Conservation (phyloP, 2,329 filamentous ascomycete species). For the Blumeria hordei region DNA sequence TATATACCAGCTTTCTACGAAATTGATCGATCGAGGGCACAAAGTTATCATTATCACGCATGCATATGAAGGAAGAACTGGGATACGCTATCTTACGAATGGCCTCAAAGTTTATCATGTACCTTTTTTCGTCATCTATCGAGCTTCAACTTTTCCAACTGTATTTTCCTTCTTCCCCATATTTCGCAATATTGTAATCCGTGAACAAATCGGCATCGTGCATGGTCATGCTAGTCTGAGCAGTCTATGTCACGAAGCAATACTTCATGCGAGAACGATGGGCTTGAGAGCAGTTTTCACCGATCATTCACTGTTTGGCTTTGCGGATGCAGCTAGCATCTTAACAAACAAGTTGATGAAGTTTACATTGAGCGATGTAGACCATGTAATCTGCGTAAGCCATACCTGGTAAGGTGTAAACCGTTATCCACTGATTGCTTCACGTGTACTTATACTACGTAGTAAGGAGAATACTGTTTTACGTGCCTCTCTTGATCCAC, state of each 20-base stretch:
- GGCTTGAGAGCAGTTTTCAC: slow-evolving; percentile 88
- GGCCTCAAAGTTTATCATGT: slow-evolving; percentile 96
- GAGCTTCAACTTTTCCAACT: slow-evolving; percentile 78
- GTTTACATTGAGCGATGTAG: slow-evolving; percentile 85
- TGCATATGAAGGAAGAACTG: slow-evolving; percentile 73
- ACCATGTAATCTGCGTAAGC: slow-evolving; percentile 95
- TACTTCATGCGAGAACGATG: slow-evolving; percentile 90
- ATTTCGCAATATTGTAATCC: slow-evolving; percentile 87
- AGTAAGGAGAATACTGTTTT: slow-evolving; percentile 97
- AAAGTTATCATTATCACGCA: slow-evolving; percentile 97
- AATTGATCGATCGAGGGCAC: slow-evolving; percentile 90
- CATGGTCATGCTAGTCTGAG: slow-evolving; percentile 92
- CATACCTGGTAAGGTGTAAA: slow-evolving; percentile 58
- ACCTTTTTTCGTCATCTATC: slow-evolving; percentile 87
- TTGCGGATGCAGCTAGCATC: slow-evolving; percentile 88
- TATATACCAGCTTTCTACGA: slow-evolving; percentile 91
- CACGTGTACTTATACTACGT: slow-evolving; percentile 3
- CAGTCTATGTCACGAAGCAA: slow-evolving; percentile 81
- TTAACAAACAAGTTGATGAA: slow-evolving; percentile 93
- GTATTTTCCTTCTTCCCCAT: slow-evolving; percentile 97
- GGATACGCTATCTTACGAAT: slow-evolving; percentile 87
- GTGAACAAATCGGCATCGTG: slow-evolving; percentile 88
- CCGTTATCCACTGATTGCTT: too few species aligned
- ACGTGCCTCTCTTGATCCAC: slow-evolving; percentile 73
- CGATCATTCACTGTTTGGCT: slow-evolving; percentile 91